A percentile compares a stretch with the other conserved stretches of the same genome.
Conservation (phyloP, 2,329 filamentous ascomycete genomes). For the Venturia aucupariae region DNA sequence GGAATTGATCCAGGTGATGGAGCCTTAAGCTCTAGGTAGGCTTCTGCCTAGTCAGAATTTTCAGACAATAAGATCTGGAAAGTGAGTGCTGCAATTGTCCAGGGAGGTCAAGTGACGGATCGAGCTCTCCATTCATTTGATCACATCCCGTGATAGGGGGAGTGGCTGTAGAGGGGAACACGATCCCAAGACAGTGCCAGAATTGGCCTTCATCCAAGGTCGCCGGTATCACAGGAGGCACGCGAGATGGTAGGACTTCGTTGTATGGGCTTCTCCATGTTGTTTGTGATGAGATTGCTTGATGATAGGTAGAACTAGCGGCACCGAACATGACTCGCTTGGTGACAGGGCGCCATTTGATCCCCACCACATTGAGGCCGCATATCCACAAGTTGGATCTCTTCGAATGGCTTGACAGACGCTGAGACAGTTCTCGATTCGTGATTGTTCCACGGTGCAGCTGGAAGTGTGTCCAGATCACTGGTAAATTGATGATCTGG, state of each 20-base stretch:
- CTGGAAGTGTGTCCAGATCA: neutral
- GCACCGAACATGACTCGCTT: neutral
- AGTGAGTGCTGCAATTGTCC: neutral
- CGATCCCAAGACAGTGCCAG: neutral
- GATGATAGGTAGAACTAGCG: neutral
- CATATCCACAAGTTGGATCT: neutral
- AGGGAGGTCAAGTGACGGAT: conserved; percentile 3
- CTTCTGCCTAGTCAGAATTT: neutral
- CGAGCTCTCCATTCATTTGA: conserved; percentile 3
- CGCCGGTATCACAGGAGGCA: neutral
- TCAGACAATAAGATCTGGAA: neutral
- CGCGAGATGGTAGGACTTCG: neutral
- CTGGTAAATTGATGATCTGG: neutral
- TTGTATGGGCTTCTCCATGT: neutral
- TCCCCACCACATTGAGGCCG: conserved; percentile 4
- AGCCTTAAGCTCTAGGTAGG: neutral
- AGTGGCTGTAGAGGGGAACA: neutral
- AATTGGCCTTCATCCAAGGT: neutral
- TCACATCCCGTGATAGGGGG: neutral
- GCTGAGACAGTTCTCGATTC: neutral
- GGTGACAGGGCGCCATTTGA: neutral
- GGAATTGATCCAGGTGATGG: neutral
- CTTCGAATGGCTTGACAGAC: neutral
- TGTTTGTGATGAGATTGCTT: conserved; percentile 1
- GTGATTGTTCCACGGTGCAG: neutral